Percentiles rank a stretch among this genome's conserved stretches.
phyloP scores from a whole-genome alignment of 192 early-diverging fungal genomes.

The Backusella australiensis region DNA sequence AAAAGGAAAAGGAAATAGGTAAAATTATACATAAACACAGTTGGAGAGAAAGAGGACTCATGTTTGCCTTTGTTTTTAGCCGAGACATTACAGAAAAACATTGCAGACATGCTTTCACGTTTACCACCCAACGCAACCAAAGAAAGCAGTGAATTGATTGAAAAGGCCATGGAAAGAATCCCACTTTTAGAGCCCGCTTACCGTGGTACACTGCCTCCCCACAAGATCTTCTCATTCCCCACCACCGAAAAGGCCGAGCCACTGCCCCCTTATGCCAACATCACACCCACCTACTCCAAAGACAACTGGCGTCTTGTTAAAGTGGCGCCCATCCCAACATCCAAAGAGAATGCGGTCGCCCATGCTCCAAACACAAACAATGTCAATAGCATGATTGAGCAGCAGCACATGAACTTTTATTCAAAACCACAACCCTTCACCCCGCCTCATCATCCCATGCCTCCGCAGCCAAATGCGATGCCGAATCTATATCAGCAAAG shows the following conservation, averaged over 20 bases:
- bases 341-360: not conserved
- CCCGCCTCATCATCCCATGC: not conserved
- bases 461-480: not conserved
- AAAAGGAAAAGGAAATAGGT: slow-evolving; percentile 45
- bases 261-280: slow-evolving; percentile 29
- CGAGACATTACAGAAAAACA: slow-evolving; percentile 26
- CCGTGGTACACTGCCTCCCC: slow-evolving; percentile 48
- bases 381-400: slow-evolving; percentile 4
- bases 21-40: not conserved
- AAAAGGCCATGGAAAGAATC: slow-evolving; percentile 37
- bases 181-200: slow-evolving; percentile 44
- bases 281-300: slow-evolving; percentile 31
- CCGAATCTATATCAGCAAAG: not conserved
- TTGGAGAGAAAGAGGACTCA: not conserved
- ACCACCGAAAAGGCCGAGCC: slow-evolving; percentile 26
- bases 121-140: slow-evolving; percentile 39
- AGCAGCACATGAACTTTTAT: slow-evolving; percentile 8
- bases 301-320: slow-evolving; percentile 20
- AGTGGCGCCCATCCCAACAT: slow-evolving; percentile 1
- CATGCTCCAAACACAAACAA: not conserved
- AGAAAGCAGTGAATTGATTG: slow-evolving; percentile 30
- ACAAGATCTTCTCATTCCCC: slow-evolving; percentile 47
- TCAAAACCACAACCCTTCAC: not conserved
- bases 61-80: slow-evolving; percentile 18
- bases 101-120: slow-evolving; percentile 29